These are phyloP conservation scores for Ulvella scutata DNA, from an alignment of 139 green algal genomes.

Conservation along the genomic window DNA sequence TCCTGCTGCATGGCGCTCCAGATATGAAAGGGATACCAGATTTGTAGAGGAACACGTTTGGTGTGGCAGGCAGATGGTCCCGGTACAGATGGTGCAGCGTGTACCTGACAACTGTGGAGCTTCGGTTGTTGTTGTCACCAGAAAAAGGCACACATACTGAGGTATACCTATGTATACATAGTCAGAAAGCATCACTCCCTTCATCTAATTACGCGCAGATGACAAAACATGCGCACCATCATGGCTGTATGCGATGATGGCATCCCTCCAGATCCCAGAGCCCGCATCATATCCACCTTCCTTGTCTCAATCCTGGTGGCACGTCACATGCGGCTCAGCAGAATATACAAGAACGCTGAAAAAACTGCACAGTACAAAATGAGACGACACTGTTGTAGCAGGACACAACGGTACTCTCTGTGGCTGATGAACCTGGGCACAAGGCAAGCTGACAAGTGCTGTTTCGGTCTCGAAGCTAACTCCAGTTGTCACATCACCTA, in stretches of 20 bases:
- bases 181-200: no score
- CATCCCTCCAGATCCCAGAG: not conserved
- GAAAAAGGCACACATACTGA: no score
- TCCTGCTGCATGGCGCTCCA: no score
- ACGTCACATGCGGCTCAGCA: not conserved
- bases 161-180: no score
- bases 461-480: not conserved
- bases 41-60: no score
- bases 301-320: not conserved
- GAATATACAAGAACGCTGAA: not conserved
- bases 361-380: not conserved
- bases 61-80: no score
- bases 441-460: not conserved
- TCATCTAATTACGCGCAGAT: no score
- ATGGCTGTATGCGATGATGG: not conserved
- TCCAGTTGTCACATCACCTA: not conserved
- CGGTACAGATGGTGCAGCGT: no score
- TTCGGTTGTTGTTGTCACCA: no score
- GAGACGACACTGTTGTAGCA: not conserved
- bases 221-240: no score
- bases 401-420: not conserved
- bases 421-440: not conserved
- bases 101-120: no score
- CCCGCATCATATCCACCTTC: not conserved
- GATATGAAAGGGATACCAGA: no score